phyloP scores from a whole-genome alignment of 257 asterid genomes.

The Lantana camara region DNA sequence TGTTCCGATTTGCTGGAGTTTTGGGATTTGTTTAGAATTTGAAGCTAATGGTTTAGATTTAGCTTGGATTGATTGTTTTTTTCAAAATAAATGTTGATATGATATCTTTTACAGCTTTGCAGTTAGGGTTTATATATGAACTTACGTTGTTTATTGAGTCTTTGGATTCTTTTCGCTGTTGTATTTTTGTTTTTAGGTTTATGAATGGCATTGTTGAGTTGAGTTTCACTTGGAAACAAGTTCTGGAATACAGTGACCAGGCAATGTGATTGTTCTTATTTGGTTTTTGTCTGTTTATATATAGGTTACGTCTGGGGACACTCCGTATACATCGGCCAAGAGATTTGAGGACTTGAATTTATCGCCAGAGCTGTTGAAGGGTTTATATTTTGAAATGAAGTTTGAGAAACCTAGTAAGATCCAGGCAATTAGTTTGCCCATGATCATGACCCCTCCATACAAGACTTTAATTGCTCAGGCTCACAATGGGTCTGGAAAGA shows the following conservation, averaged over 20 bases:
- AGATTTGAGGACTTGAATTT: slow-evolving; percentile 84
- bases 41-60: background rate
- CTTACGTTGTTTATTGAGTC: background rate
- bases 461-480: slow-evolving; percentile 94
- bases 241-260: background rate
- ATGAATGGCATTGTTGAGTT: background rate
- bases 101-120: background rate
- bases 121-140: slow-evolving; percentile 22
- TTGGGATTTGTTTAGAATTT: background rate
- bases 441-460: slow-evolving; percentile 86
- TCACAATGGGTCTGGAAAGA: slow-evolving; percentile 96
- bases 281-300: slow-evolving; percentile 11
- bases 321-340: slow-evolving; percentile 73
- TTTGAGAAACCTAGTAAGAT: slow-evolving; percentile 88
- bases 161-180: background rate
- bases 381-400: slow-evolving; percentile 81
- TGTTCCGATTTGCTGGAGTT: background rate
- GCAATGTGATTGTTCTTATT: slow-evolving; percentile 5
- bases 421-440: slow-evolving; percentile 85
- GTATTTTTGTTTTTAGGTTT: slow-evolving; percentile 5
- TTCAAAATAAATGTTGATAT: background rate
- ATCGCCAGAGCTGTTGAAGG: slow-evolving; percentile 71
- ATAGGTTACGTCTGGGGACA: slow-evolving; percentile 79
- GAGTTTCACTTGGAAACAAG: background rate
- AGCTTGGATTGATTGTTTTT: slow-evolving; percentile 3